These are phyloP conservation scores for Coemansia biformis DNA, from an alignment of 192 early-diverging fungal species.

Conservation along the genomic window DNA sequence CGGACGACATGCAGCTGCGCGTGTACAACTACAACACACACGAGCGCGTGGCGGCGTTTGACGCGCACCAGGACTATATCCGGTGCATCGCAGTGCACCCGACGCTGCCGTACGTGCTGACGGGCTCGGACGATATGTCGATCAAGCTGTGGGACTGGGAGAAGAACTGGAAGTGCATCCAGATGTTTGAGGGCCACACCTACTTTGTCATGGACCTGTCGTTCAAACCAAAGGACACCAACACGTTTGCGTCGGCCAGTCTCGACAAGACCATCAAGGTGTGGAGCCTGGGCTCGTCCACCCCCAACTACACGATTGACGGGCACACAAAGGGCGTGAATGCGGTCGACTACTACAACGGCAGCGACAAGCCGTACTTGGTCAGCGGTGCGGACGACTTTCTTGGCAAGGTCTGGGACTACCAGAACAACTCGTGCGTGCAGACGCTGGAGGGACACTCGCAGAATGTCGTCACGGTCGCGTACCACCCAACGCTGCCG, in stretches of 20 bases:
- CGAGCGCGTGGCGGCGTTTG: slow-evolving; percentile 93
- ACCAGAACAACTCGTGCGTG: slow-evolving; percentile 99
- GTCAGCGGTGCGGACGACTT: slow-evolving; percentile 94
- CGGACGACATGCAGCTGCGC: slow-evolving; percentile 94
- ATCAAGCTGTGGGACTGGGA: slow-evolving; percentile 99
- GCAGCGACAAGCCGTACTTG: slow-evolving; percentile 96
- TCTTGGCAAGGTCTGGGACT: slow-evolving; percentile 97
- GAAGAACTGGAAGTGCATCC: slow-evolving; percentile 93
- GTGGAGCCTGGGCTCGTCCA: slow-evolving; percentile 89
- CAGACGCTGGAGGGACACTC: slow-evolving; percentile 97
- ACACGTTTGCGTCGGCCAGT: slow-evolving; percentile 97
- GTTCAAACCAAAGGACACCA: slow-evolving; percentile 98
- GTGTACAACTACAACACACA: slow-evolving; percentile 99
- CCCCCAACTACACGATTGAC: slow-evolving; percentile 94
- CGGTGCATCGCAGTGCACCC: slow-evolving; percentile 94
- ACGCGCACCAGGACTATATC: slow-evolving; percentile 97
- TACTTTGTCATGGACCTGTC: slow-evolving; percentile 96
- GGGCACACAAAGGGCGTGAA: slow-evolving; percentile 98
- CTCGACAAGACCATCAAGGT: slow-evolving; percentile 96
- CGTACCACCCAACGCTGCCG: slow-evolving; percentile 93
- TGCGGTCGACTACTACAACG: slow-evolving; percentile 96
- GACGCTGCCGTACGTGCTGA: slow-evolving; percentile 88
- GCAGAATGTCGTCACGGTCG: slow-evolving; percentile 85
- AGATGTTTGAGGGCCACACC: slow-evolving; percentile 96
- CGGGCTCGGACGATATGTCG: slow-evolving; percentile 93